Percentiles rank a stretch among this genome's conserved stretches.
phyloP scores from a whole-genome alignment of 306 rosid species.

The Vachellia pachyceras region DNA sequence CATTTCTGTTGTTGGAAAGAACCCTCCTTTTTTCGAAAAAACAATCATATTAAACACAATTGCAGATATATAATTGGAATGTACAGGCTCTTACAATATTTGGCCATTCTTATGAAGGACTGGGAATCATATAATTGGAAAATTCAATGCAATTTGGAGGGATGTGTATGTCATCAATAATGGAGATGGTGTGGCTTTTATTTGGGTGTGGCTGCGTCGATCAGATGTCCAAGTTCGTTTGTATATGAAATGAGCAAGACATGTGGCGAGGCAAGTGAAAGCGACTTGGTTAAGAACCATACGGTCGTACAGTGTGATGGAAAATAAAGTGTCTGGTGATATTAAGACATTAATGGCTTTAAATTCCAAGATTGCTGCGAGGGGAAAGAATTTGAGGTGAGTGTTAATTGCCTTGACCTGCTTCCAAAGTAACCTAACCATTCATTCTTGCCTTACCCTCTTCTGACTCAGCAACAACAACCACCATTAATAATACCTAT shows the following conservation, averaged over 20 bases:
- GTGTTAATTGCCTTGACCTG: slow-evolving; percentile 51
- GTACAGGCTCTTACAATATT: not conserved
- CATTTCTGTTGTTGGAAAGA: not conserved
- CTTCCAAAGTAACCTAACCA: slow-evolving; percentile 46
- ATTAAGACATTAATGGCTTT: slow-evolving; percentile 21
- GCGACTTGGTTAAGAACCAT: slow-evolving; percentile 17
- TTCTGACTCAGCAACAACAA: slow-evolving; percentile 31
- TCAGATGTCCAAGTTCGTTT: slow-evolving; percentile 30
- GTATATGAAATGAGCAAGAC: slow-evolving; percentile 33
- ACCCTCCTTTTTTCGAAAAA: not conserved
- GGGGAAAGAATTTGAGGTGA: slow-evolving; percentile 37
- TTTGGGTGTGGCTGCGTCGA: slow-evolving; percentile 30
- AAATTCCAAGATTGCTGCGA: not conserved
- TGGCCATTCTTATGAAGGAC: not conserved
- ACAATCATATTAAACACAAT: not conserved
- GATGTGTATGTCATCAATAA: slow-evolving; percentile 5
- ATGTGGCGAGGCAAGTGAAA: slow-evolving; percentile 34
- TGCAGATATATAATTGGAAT: not conserved
- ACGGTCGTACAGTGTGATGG: not conserved
- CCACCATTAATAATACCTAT: not conserved
- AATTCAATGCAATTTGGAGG: slow-evolving; percentile 6
- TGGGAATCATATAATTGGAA: not conserved
- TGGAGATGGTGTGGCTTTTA: not conserved
- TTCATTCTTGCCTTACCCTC: slow-evolving; percentile 21
- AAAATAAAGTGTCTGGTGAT: not conserved